Evolutionary conservation across 2,329 filamentous ascomycete species (phyloP).

Genomic region (Cladosporium sp.): DNA sequence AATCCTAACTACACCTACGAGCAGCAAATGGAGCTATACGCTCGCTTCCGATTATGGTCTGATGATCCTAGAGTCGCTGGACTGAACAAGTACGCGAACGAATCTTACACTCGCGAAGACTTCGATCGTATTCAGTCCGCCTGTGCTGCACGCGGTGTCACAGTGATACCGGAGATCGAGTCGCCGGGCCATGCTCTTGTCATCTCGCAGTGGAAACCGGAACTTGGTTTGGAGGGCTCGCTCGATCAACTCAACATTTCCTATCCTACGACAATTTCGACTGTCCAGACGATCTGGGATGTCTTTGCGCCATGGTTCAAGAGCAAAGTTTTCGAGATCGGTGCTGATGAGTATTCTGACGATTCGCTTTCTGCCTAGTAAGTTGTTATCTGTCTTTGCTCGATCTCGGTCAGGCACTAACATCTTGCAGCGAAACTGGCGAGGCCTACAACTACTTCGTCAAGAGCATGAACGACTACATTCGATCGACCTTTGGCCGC

Average conservation of each 20-base stretch:
- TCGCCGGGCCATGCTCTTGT: slow-evolving; percentile 55
- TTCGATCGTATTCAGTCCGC: slow-evolving; percentile 51
- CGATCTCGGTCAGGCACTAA: not conserved
- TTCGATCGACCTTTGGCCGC: slow-evolving; percentile 42
- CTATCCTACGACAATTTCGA: slow-evolving; percentile 51
- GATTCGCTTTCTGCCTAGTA: slow-evolving; percentile 1
- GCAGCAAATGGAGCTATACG: slow-evolving; percentile 48
- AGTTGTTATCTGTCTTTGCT: not conserved
- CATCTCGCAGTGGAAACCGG: slow-evolving; percentile 57
- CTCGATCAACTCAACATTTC: slow-evolving; percentile 53
- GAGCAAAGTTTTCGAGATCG: slow-evolving; percentile 52
- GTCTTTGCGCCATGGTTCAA: slow-evolving; percentile 55
- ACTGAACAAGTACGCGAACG: slow-evolving; percentile 49
- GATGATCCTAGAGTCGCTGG: slow-evolving; percentile 46
- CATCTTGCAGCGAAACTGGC: slow-evolving; percentile 32
- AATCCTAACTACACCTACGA: slow-evolving; percentile 48
- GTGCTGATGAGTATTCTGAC: slow-evolving; percentile 51
- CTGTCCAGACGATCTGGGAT: slow-evolving; percentile 51
- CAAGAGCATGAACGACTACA: slow-evolving; percentile 48
- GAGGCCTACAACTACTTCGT: slow-evolving; percentile 52
- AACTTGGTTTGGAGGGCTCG: slow-evolving; percentile 46
- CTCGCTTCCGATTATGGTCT: slow-evolving; percentile 53
- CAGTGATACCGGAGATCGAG: slow-evolving; percentile 58
- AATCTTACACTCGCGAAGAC: slow-evolving; percentile 50
- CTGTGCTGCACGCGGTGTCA: slow-evolving; percentile 54